Evolutionary conservation across 805 yeast genomes (phyloP).

Genomic region (Kodamaea sagamina): DNA sequence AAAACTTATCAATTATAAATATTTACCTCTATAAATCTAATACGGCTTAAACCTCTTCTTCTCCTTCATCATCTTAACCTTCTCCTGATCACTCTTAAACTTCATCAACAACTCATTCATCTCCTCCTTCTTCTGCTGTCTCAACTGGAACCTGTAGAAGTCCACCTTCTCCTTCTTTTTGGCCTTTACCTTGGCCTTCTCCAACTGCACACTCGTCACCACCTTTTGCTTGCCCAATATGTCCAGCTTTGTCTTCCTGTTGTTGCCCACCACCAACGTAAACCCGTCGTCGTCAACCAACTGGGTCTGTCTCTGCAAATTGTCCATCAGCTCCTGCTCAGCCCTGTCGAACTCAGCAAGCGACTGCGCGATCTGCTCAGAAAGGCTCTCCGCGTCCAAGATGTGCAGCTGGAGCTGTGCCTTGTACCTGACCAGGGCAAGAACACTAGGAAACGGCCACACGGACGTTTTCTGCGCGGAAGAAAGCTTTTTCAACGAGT

Average conservation of each 20-base stretch:
- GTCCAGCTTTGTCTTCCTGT: slow-evolving; percentile 77
- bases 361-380: slow-evolving; percentile 57
- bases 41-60: slow-evolving; percentile 86
- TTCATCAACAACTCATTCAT: slow-evolving; percentile 83
- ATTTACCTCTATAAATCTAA: slow-evolving; percentile 25
- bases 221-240: slow-evolving; percentile 56
- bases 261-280: slow-evolving; percentile 84
- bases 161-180: slow-evolving; percentile 81
- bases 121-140: slow-evolving; percentile 90
- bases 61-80: slow-evolving; percentile 74
- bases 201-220: slow-evolving; percentile 39
- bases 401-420: slow-evolving; percentile 33
- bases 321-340: slow-evolving; percentile 63
- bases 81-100: slow-evolving; percentile 89
- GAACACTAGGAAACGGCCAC: slow-evolving; percentile 39
- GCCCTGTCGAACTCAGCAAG: slow-evolving; percentile 67
- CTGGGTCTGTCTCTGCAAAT: slow-evolving; percentile 54
- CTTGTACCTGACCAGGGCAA: slow-evolving; percentile 48
- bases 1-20: background rate
- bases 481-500: slow-evolving; percentile 56
- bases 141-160: slow-evolving; percentile 93
- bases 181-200: slow-evolving; percentile 49
- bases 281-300: slow-evolving; percentile 92
- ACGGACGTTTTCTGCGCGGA: slow-evolving; percentile 22
- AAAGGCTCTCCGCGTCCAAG: slow-evolving; percentile 53